Evolutionary conservation across 768 basidiomycete genomes (phyloP).

Genomic region (Rhodotorula toruloides): DNA sequence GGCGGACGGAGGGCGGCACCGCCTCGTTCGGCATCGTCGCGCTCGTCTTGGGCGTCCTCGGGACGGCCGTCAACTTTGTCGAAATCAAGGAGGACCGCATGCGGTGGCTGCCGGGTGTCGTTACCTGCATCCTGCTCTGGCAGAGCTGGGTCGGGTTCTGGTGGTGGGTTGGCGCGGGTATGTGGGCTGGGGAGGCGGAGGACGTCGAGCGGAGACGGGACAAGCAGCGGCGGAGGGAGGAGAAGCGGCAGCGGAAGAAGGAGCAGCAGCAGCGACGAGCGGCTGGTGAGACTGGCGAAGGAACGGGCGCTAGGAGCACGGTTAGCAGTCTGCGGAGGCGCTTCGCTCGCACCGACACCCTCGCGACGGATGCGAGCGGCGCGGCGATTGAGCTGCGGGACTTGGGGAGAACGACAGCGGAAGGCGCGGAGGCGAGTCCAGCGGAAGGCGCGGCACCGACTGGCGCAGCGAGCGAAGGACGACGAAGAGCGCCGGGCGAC

Average conservation of each 20-base stretch:
- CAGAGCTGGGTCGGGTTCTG: conserved; percentile 57
- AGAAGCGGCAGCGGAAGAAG: conserved; percentile 18
- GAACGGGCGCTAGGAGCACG: neutral
- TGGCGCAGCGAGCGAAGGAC: too few relatives aligned
- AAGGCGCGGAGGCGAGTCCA: conserved; percentile 3
- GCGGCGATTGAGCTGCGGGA: conserved; percentile 33
- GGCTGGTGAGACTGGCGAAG: neutral
- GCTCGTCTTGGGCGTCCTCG: conserved; percentile 70
- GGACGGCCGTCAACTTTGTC: conserved; percentile 78
- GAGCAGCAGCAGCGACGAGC: neutral
- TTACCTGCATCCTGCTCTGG: conserved; percentile 92
- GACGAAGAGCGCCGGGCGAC: too few relatives aligned
- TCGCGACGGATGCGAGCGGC: neutral
- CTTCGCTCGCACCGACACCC: neutral
- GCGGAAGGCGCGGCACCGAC: neutral
- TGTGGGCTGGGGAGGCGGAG: conserved; percentile 41
- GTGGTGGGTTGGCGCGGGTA: conserved; percentile 42
- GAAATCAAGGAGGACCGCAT: conserved; percentile 84
- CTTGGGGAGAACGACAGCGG: neutral
- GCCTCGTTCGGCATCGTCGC: conserved; percentile 86
- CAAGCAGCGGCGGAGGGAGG: conserved; percentile 25
- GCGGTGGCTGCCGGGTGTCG: conserved; percentile 82
- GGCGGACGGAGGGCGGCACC: conserved; percentile 94
- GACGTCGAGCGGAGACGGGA: conserved; percentile 32
- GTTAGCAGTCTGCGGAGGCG: conserved; percentile 14